These are phyloP conservation scores for Aspergillus calidoustus DNA, from an alignment of 2,329 filamentous ascomycete genomes.

Conservation along the genomic window DNA sequence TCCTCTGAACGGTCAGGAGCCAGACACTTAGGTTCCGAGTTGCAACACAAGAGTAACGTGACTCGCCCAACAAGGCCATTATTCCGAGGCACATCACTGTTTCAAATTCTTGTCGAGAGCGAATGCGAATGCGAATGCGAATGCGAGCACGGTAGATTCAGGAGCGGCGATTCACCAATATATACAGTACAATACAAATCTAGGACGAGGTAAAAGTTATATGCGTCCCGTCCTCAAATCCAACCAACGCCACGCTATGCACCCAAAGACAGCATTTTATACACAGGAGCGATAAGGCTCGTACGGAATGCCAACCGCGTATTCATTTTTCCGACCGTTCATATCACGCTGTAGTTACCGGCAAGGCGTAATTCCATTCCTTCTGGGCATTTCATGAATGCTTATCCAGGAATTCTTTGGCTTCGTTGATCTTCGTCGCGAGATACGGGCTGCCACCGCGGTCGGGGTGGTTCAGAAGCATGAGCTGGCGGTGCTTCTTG, in stretches of 20 bases:
- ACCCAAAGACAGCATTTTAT: slow-evolving; percentile 37
- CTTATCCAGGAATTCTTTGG: slow-evolving; percentile 95
- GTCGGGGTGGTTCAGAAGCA: slow-evolving; percentile 98
- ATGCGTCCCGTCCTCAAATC: slow-evolving; percentile 31
- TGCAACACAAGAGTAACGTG: not conserved
- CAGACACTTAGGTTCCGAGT: not conserved
- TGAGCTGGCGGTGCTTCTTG: slow-evolving; percentile 92
- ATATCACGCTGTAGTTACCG: slow-evolving; percentile 3
- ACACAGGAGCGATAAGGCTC: slow-evolving; percentile 18
- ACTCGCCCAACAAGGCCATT: not conserved
- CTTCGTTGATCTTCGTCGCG: slow-evolving; percentile 97
- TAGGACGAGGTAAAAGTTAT: slow-evolving; percentile 21
- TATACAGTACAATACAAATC: slow-evolving; percentile 62
- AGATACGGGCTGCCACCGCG: slow-evolving; percentile 95
- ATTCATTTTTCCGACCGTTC: slow-evolving; percentile 11
- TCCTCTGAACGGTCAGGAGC: not conserved
- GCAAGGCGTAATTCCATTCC: not conserved
- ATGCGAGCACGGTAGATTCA: slow-evolving; percentile 27
- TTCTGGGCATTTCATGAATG: slow-evolving; percentile 34
- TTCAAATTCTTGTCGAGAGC: not conserved
- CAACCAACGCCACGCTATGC: slow-evolving; percentile 49
- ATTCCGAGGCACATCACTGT: not conserved
- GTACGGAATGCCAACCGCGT: not conserved
- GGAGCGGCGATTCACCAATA: slow-evolving; percentile 70
- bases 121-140: not conserved